phyloP scores from a whole-genome alignment of 2,329 filamentous ascomycete species.

The Alternaria conjuncta region DNA sequence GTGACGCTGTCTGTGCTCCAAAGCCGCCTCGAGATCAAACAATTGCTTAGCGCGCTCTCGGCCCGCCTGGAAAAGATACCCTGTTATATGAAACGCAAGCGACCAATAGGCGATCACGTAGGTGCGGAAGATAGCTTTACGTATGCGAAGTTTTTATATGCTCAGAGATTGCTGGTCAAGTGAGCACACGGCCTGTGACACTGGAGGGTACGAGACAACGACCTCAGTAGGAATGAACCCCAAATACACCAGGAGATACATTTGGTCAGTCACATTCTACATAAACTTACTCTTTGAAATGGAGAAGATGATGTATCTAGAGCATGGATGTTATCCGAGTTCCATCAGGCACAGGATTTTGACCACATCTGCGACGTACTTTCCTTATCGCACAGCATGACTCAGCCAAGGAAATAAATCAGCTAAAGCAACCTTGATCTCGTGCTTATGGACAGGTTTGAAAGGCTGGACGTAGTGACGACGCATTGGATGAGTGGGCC shows the following conservation, averaged over 20 bases:
- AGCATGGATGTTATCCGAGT: neutral
- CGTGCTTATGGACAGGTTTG: neutral
- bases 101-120: neutral
- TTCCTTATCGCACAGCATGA: neutral
- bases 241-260: rapidly evolving
- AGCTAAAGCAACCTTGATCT: neutral
- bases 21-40: neutral
- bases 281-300: neutral
- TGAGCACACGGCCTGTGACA: neutral
- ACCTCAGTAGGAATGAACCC: neutral
- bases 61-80: neutral
- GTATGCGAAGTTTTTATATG: neutral
- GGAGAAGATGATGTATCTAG: neutral
- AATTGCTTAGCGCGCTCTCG: neutral
- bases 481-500: too few relatives aligned
- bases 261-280: neutral
- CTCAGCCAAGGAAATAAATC: neutral
- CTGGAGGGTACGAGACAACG: neutral
- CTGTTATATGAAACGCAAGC: neutral
- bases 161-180: neutral
- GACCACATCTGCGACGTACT: neutral
- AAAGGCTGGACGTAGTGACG: neutral
- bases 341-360: neutral
- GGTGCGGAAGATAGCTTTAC: neutral
- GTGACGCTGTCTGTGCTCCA: neutral